Evolutionary conservation across 208 protist species (phyloP).

Genomic region (Naegleria gruberi): DNA sequence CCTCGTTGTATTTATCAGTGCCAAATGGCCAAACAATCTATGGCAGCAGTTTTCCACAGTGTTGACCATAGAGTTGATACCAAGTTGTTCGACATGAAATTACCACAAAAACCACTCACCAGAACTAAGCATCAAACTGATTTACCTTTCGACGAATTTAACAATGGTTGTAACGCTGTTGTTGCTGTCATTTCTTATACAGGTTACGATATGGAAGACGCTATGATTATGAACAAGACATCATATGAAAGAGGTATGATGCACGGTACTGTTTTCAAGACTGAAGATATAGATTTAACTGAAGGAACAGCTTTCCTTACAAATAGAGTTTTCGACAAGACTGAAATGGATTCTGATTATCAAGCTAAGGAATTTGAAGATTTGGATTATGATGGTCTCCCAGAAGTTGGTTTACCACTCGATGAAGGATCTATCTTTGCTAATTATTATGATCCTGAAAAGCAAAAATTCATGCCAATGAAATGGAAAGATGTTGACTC

Average conservation of each 20-base stretch:
- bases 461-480: not conserved
- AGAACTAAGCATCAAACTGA: constrained; percentile 74
- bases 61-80: constrained; percentile 89
- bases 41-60: constrained; percentile 88
- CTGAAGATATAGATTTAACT: constrained; percentile 44
- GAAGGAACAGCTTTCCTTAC: not conserved
- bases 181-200: constrained; percentile 99
- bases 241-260: constrained; percentile 94
- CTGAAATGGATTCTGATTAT: not conserved
- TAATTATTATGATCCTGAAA: not conserved
- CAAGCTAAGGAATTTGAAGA: not conserved
- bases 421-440: not conserved
- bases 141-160: constrained; percentile 92
- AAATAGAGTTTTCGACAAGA: not conserved
- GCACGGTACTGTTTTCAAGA: constrained; percentile 86
- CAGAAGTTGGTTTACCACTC: not conserved
- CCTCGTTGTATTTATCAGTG: constrained; percentile 99
- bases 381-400: constrained; percentile 19
- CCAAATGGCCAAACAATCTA: constrained; percentile 99
- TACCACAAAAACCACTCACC: constrained; percentile 92
- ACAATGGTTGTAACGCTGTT: constrained; percentile 95
- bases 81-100: constrained; percentile 95
- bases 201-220: constrained; percentile 99
- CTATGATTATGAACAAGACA: constrained; percentile 98
- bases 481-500: not conserved